Base-by-base conservation (phyloP, 1,284 basidiomycete genomes). In the Hymenochaete sp. region DNA sequence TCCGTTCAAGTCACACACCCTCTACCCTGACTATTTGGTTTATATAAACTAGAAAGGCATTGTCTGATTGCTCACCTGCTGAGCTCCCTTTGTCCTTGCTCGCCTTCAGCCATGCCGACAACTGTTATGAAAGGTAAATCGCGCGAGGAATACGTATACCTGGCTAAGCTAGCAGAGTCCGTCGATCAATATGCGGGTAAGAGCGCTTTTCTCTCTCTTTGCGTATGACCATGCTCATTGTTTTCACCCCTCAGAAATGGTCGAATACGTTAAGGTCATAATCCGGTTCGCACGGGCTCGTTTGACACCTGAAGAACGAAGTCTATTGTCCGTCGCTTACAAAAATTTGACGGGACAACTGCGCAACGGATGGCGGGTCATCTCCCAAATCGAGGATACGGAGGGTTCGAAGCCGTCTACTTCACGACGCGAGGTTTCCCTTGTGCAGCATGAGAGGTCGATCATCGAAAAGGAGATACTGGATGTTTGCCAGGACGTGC, bases 111-210 rank as follows among this genome's bases (percentile, higher is more conserved):
- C 32, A 35, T 35, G 13, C 14, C 21, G 39, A 18, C 26, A 29
- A 29, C 19, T 11, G 33, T 29, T 29, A 47, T 47, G 46, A 35
- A 39, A 11, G 46, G 26, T 16, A 47, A 47, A 27, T 49, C 45
- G 29, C 45, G 49, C 26, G 45, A 51, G 11, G 64, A 73, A 50
- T 62, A 61, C 48, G 59, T 75, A 38, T 70, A 72, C 53, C 61
- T 82, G 43, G 77, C 79, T n/a, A 78, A 77, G 54, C 64, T 82
- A 21, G 78, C 79, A 18, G 77, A 77, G 49, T 74, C 80, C 56
- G 77, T 79, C 4, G 79, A 79, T 50, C 71, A 80, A 31, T 79
- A 78, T 53, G 68, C 77, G 58, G 79, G 80, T 81, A 44, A 47
- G 63, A 32, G n/a, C n/a, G n/a, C n/a, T n/a, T n/a, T n/a, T n/a